These are phyloP conservation scores for Lentinula novae-zelandiae DNA, from an alignment of 1,284 basidiomycete species.

Conservation along the genomic window DNA sequence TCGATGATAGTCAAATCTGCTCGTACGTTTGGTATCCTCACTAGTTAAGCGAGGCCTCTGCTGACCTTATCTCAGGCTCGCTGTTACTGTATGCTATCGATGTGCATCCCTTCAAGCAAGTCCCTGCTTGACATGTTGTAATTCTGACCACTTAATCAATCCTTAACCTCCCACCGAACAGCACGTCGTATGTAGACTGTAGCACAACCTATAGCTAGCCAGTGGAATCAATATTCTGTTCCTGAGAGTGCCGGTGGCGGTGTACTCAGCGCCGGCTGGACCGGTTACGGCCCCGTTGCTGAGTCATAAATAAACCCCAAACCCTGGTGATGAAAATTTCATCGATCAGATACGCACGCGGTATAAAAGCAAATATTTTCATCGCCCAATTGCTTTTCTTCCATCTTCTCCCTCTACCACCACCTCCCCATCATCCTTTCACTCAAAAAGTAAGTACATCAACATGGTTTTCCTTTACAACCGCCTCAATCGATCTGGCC, in stretches of 20 bases:
- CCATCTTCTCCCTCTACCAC: slow-evolving; percentile 39
- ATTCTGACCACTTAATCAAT: background rate
- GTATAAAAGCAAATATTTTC: slow-evolving; percentile 42
- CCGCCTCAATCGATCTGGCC: background rate
- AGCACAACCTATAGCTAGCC: background rate
- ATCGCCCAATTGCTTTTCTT: slow-evolving; percentile 41
- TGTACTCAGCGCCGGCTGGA: background rate
- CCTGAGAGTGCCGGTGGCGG: background rate
- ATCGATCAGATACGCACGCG: slow-evolving; percentile 40
- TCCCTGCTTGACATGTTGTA: slow-evolving; percentile 5
- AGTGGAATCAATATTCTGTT: no score
- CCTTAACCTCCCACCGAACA: background rate
- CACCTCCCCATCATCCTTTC: slow-evolving; percentile 23
- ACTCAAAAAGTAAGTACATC: slow-evolving; percentile 38
- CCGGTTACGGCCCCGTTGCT: background rate
- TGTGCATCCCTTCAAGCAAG: background rate
- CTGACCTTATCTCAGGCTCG: background rate
- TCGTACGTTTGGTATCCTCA: background rate
- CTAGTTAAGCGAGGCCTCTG: background rate
- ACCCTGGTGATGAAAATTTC: background rate
- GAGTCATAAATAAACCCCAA: background rate
- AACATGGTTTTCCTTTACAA: slow-evolving; percentile 9
- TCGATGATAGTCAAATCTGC: background rate
- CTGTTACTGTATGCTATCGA: background rate
- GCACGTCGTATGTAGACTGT: background rate